Evolutionary conservation across 345 rosid genomes (phyloP).

Genomic region (Ailanthus altissimus): DNA sequence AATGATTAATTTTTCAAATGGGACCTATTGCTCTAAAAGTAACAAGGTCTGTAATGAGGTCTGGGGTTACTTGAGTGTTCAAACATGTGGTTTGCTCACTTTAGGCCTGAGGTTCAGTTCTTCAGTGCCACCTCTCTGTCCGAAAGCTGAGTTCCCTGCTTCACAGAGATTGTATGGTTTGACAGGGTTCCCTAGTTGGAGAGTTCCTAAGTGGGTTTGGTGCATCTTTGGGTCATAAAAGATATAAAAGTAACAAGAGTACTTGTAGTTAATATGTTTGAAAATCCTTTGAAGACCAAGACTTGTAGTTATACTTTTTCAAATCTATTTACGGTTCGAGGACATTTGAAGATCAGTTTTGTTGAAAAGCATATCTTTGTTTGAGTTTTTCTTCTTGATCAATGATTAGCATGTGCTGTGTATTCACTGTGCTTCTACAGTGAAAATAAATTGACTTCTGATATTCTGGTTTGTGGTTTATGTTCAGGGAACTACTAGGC

Average conservation of each 20-base stretch:
- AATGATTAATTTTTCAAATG: no score
- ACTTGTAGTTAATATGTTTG: no score
- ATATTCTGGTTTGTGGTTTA: background rate
- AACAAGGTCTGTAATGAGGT: no score
- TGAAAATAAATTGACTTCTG: background rate
- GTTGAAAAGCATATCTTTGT: background rate
- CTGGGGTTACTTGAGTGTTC: no score
- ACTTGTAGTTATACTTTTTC: background rate
- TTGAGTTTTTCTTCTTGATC: background rate
- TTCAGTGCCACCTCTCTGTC: background rate
- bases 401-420: no score
- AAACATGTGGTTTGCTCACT: no score
- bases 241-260: no score
- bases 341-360: background rate
- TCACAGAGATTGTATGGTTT: background rate
- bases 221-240: background rate
- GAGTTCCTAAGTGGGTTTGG: background rate
- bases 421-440: background rate
- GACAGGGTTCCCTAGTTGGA: background rate
- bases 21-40: no score
- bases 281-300: no score
- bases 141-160: background rate
- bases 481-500: constrained; percentile 49
- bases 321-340: background rate
- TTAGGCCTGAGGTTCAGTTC: background rate